Evolutionary conservation across 2,329 filamentous ascomycete species (phyloP), one percentile per base, ranked within the genome.

Genomic region (Colletotrichum destructivum): DNA sequence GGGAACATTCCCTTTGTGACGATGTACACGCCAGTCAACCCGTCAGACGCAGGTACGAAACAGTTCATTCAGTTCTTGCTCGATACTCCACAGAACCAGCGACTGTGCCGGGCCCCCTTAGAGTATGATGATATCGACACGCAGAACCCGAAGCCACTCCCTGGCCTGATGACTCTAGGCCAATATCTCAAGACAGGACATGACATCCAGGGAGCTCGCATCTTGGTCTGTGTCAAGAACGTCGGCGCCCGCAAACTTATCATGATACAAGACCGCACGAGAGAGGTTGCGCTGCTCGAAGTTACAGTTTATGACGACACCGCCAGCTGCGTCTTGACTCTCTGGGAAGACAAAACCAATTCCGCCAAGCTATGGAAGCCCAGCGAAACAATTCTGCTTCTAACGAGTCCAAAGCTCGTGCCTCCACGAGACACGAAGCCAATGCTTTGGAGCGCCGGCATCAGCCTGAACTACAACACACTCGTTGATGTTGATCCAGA

Each of bases 271-370:
- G 40, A 49, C 23, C 23, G 47, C 18, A 23, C 35, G 13, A 66
- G 52, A 31, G 62, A 65, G 31, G 26, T 42, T 4, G 82, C 87
- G 40, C 80, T 88, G 15, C 76, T 87, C 35, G 87, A 87, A 56
- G 78, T 91, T 4, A 80, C 82, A 5, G 79, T 91, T 12, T 89
- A 89, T 75, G 90, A 92, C 76, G 85, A 91, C 75, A 90, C 88
- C 0, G 84, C 84, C 1, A 84, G 85, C 71, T 85, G 85, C 5
- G 80, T 82, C 2, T 79, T 91, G n/a, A 88, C 84, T 18, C 79
- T 91, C 5, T 91, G 88, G 85, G 84, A 84, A 46, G 82, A 85
- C n/a, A 80, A 86, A 56, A 82, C 85, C 62, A 76, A 79, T 42
- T 87, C 85, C 0, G 82, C 84, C 2, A 78, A 81, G 7, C 65